Conservation (phyloP, 2,329 filamentous ascomycete genomes). For the Pyrenochaeta sp. region DNA sequence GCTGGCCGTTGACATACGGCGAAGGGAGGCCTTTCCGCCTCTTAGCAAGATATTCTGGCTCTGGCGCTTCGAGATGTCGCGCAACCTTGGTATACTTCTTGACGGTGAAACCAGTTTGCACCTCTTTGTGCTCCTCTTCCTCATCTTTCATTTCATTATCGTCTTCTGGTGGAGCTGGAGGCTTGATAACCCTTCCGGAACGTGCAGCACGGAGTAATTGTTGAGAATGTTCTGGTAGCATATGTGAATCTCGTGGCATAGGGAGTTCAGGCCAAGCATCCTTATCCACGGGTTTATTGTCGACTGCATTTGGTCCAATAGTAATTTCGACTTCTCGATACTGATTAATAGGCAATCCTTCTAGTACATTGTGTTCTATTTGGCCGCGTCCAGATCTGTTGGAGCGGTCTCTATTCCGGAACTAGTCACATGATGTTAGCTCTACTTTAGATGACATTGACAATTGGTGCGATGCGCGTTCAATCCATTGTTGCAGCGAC, state of each 20-base stretch:
- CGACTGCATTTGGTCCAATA: slow-evolving; percentile 70
- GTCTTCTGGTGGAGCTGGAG: slow-evolving; percentile 72
- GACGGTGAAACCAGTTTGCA: slow-evolving; percentile 62
- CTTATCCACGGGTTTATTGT: slow-evolving; percentile 68
- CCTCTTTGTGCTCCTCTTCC: slow-evolving; percentile 53
- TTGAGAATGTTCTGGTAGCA: slow-evolving; percentile 81
- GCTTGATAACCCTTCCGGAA: slow-evolving; percentile 78
- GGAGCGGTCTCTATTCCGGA: slow-evolving; percentile 65
- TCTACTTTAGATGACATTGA: background rate
- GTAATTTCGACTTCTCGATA: slow-evolving; percentile 77
- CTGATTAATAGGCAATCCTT: slow-evolving; percentile 87
- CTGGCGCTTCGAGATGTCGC: slow-evolving; percentile 64
- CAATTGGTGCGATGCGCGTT: background rate
- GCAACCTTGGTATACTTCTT: slow-evolving; percentile 68
- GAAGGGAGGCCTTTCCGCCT: slow-evolving; percentile 67
- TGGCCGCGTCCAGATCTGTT: slow-evolving; percentile 66
- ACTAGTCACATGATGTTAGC: slow-evolving; percentile 52
- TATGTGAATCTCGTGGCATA: slow-evolving; percentile 85
- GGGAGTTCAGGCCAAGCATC: slow-evolving; percentile 81
- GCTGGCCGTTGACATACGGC: slow-evolving; percentile 36
- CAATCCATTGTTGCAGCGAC: background rate
- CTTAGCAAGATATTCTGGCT: slow-evolving; percentile 70
- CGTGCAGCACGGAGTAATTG: slow-evolving; percentile 83
- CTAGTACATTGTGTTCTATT: slow-evolving; percentile 71
- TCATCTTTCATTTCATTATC: slow-evolving; percentile 61